These are phyloP conservation scores for Penicillium nucicola DNA, from an alignment of 495 filamentous ascomycete species.

Conservation along the genomic window DNA sequence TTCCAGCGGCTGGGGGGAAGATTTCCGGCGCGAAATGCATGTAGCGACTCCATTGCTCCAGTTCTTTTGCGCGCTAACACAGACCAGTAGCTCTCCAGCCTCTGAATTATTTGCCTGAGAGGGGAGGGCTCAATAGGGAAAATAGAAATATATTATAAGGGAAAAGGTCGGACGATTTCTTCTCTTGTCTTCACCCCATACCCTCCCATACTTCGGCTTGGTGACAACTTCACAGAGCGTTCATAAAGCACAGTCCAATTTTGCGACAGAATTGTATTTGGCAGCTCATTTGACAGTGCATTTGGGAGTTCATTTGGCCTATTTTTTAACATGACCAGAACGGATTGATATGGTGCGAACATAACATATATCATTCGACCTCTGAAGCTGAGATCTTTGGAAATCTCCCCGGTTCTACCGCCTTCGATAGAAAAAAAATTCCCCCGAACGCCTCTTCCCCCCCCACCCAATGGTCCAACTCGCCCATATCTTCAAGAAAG, in stretches of 20 bases:
- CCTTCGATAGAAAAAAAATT: constrained; percentile 37
- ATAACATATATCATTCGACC: background rate
- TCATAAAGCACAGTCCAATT: too few relatives aligned
- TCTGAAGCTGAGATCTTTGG: constrained; percentile 4
- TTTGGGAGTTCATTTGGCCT: too few relatives aligned
- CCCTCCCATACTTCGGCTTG: too few relatives aligned
- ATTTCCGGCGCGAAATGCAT: constrained; percentile 5
- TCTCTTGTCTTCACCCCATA: background rate
- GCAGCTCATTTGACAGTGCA: too few relatives aligned
- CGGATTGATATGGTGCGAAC: background rate
- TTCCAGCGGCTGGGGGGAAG: constrained; percentile 6
- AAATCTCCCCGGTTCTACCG: constrained; percentile 49
- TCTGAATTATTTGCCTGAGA: constrained; percentile 23
- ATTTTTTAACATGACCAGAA: background rate
- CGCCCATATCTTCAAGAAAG: constrained; percentile 39
- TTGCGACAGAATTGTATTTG: too few relatives aligned
- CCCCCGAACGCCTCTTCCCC: constrained; percentile 3
- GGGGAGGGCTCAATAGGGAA: constrained; percentile 2
- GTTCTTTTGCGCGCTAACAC: constrained; percentile 33
- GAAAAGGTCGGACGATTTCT: background rate
- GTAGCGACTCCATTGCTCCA: constrained; percentile 23
- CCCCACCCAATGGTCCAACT: constrained; percentile 31
- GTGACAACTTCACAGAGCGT: too few relatives aligned
- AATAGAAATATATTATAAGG: constrained; percentile 5
- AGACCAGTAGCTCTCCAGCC: constrained; percentile 35